phyloP scores from a whole-genome alignment of 1,284 basidiomycete genomes.

The Microbotryum intermedium region DNA sequence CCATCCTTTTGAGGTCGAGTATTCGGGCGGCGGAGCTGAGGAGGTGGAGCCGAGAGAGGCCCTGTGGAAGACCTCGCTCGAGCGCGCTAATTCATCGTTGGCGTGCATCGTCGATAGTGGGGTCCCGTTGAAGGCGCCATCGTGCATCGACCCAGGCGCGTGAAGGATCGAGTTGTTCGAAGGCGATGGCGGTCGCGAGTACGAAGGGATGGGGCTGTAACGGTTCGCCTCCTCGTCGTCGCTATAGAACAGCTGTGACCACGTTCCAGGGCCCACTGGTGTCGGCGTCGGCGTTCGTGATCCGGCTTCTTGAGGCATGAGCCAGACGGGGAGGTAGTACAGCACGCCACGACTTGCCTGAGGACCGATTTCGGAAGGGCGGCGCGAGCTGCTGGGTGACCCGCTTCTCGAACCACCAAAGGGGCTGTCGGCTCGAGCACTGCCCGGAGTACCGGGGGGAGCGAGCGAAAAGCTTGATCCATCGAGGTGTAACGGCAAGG shows the following conservation, averaged over 20 bases:
- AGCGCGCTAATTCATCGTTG: no score
- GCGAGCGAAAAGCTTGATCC: slow-evolving; percentile 2
- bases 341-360: slow-evolving; percentile 12
- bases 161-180: slow-evolving; percentile 29
- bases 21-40: no score
- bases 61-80: no score
- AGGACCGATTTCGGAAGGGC: slow-evolving; percentile 3
- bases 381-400: background rate
- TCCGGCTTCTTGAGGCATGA: slow-evolving; percentile 13
- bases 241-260: slow-evolving; percentile 26
- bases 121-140: slow-evolving; percentile 27
- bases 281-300: background rate
- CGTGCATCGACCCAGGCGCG: slow-evolving; percentile 24
- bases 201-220: slow-evolving; percentile 26
- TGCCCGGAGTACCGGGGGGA: slow-evolving; percentile 5
- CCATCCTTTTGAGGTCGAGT: no score
- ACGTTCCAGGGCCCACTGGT: background rate
- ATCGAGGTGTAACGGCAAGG: slow-evolving; percentile 7
- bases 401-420: slow-evolving; percentile 1
- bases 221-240: slow-evolving; percentile 7
- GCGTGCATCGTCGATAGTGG: slow-evolving; percentile 1
- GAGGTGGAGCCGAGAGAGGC: no score
- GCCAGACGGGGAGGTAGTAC: slow-evolving; percentile 30
- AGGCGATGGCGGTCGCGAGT: slow-evolving; percentile 24
- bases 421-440: background rate